Evolutionary conservation across 345 rosid genomes (phyloP), one percentile per base, ranked within the genome.

Genomic region (Salix purpurea): DNA sequence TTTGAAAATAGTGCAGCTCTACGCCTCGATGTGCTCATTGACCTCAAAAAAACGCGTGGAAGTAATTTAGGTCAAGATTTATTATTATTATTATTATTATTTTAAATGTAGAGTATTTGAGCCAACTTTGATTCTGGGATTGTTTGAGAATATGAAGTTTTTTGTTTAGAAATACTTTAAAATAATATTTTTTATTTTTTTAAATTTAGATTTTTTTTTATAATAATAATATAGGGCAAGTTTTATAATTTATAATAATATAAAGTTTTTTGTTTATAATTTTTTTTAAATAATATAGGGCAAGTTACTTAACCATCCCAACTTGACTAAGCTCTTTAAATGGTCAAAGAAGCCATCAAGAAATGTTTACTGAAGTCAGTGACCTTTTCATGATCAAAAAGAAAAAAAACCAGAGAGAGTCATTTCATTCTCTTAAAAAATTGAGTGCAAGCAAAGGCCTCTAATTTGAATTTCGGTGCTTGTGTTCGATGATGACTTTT

Each of bases 301-400:
- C 40, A 76, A 78, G 83, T 81, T 76, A 70, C 75, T 84, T 84
- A 72, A 77, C 68, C 80, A 65, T 34, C 71, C 65, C 42, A 79
- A 71, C 28, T 26, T 58, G 79, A 58, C 62, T 12, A 58, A 58
- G 11, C 4, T 58, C 62, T n/a, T 9, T n/a, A 10, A n/a, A 58
- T n/a, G 10, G 64, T 58, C 64, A 58, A 23, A 58, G 7, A 58
- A 23, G 6, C 26, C 64, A 58, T 58, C 64, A 11, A 58, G 1
- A 26, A 1, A 10, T 23, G 1, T n/a, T 4, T n/a, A n/a, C 4
- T 23, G 0, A 58, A 58, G 64, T 58, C 64, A 23, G 64, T n/a
- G 64, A 14, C 28, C 64, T n/a, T 58, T 58, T 58, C 62, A 58
- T 58, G 64, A 58, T 58, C 12, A n/a, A 58, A 58, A 52, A 52